These are phyloP conservation scores for Vicia villosa DNA, from an alignment of 306 rosid species.

Conservation along the genomic window DNA sequence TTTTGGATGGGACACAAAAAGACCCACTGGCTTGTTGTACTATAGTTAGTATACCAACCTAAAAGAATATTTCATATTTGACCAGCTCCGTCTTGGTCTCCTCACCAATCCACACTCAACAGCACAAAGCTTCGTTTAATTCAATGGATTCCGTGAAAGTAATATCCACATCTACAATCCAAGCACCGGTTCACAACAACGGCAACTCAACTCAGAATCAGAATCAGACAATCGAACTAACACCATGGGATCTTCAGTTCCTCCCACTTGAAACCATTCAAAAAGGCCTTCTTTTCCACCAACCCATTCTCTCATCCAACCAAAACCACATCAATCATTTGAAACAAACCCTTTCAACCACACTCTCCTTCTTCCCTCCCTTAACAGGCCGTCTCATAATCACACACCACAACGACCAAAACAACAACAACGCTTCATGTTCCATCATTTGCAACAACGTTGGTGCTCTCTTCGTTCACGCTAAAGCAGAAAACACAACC, in stretches of 20 bases:
- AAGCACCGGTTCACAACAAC: not conserved
- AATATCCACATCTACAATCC: slow-evolving; percentile 6
- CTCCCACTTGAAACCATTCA: slow-evolving; percentile 31
- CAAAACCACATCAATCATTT: slow-evolving; percentile 26
- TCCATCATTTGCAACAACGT: slow-evolving; percentile 37
- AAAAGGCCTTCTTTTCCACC: slow-evolving; percentile 45
- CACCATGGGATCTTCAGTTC: slow-evolving; percentile 49
- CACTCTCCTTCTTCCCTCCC: slow-evolving; percentile 44
- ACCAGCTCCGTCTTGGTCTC: not conserved
- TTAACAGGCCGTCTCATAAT: slow-evolving; percentile 41
- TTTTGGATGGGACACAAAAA: no score
- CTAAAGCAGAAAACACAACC: slow-evolving; percentile 1
- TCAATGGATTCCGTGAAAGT: not conserved
- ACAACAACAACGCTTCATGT: slow-evolving; percentile 12
- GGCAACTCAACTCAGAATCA: not conserved
- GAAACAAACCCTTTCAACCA: slow-evolving; percentile 39
- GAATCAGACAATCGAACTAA: slow-evolving; percentile 25
- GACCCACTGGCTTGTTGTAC: no score
- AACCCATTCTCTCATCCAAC: not conserved
- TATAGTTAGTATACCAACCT: no score
- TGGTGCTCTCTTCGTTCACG: slow-evolving; percentile 43
- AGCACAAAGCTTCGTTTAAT: not conserved
- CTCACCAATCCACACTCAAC: not conserved
- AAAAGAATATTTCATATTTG: no score
- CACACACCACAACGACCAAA: not conserved